Base-by-base conservation (phyloP, 139 green algal genomes). In the Prasinococcaceae sp. region DNA sequence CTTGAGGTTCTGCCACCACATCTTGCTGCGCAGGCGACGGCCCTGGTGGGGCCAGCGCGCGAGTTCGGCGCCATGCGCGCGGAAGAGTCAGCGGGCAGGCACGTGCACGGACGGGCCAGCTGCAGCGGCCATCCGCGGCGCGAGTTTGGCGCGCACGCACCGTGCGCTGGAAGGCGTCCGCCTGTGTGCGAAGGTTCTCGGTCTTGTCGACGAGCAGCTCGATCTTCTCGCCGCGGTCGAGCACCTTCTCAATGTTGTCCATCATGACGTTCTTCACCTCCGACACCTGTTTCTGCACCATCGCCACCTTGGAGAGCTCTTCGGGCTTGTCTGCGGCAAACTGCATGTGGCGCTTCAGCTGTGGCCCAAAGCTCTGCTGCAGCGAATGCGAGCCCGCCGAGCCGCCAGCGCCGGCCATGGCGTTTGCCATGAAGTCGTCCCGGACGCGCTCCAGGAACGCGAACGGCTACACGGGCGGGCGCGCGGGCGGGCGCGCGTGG, bases 221-320 rank as follows among this genome's bases (percentile, higher is more conserved):
- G 30, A 97, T 86, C 74, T 94, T 94, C 67, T 97, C 88, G 1
- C 88, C 88, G 0, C 88, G 76, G 42, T 90, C 81, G 43, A 97
- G 55, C 57, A 95, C 85, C 66, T 84, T 82, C 61, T 97, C 88
- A 32, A 97, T 97, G 76, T 97, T 97, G 25, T 97, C 85, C 33
- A 89, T 86, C 88, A 97, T 97, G 58, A 96, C 85, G 60, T 81
- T 79, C 67, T 95, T 95, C 50, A 96, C 88, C 72, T 94, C 84
- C 28, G 86, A 79, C 49, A 96, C 84, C 77, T 94, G 67, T 26
- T 79, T 78, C 55, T 96, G 86, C 40, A 94, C 83, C 9, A 74
- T 72, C 4, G 78, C 76, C 6, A 94, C 74, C 47, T 89, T 88
- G 40, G 69, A 86, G 29, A 96, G 72, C 55, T 93, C 83, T 43